These are phyloP conservation scores for Claviceps sp. DNA, from an alignment of 2,329 filamentous ascomycete genomes.

Conservation along the genomic window DNA sequence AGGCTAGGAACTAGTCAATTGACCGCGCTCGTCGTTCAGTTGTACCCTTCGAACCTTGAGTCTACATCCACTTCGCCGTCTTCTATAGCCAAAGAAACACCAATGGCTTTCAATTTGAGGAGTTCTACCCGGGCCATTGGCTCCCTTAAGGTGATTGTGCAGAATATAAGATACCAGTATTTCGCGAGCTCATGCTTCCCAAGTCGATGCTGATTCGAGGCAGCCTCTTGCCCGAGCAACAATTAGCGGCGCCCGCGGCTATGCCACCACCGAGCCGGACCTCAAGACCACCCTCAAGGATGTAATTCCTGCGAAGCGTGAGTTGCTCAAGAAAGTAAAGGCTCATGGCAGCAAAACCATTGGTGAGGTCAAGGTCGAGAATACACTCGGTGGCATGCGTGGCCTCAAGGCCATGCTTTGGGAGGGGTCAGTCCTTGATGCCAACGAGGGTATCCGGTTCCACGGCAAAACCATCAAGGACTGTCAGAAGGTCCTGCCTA, in stretches of 20 bases:
- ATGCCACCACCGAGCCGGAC: conserved; percentile 71
- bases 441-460: conserved; percentile 95
- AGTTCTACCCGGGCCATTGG: conserved; percentile 49
- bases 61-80: conserved; percentile 2
- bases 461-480: conserved; percentile 97
- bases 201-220: not conserved
- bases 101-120: conserved; percentile 53
- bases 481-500: conserved; percentile 85
- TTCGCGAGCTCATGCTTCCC: not conserved
- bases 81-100: conserved; percentile 7
- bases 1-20: not conserved
- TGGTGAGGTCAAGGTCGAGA: conserved; percentile 87
- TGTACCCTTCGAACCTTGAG: not conserved
- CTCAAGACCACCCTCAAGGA: conserved; percentile 78
- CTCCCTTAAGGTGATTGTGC: conserved; percentile 45
- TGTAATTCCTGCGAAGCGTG: conserved; percentile 81
- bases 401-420: conserved; percentile 96
- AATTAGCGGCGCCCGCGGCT: conserved; percentile 34
- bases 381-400: conserved; percentile 91
- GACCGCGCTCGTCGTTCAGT: conserved; percentile 1
- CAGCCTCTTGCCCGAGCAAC: conserved; percentile 15
- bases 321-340: conserved; percentile 90
- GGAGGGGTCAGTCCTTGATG: conserved; percentile 94
- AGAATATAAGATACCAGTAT: not conserved
- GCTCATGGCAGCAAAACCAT: conserved; percentile 68